phyloP scores from a whole-genome alignment of 176 grass and related monocot species.

The Microstegium vimineum region DNA sequence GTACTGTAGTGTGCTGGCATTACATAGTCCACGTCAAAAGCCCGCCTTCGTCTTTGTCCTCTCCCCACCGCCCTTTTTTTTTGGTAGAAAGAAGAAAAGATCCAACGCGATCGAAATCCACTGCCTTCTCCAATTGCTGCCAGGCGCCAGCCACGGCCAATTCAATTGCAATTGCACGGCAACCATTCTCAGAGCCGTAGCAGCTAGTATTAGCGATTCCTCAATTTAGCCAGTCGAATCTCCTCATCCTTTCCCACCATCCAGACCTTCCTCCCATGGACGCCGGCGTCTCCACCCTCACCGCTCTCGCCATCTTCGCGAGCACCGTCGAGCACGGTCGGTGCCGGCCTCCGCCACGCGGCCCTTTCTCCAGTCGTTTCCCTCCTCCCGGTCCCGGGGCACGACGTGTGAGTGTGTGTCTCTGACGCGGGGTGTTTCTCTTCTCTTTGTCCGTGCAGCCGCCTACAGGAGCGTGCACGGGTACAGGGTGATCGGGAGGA shows the following conservation, averaged over 20 bases:
- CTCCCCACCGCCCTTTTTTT: not conserved
- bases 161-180: not conserved
- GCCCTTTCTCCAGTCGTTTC: not conserved
- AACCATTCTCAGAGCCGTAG: not conserved
- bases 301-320: constrained; percentile 43
- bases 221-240: not conserved
- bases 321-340: constrained; percentile 40
- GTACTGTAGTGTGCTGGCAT: not conserved
- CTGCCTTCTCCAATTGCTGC: not conserved
- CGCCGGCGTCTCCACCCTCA: constrained; percentile 37
- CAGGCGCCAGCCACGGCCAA: not conserved
- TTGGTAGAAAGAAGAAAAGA: not conserved
- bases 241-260: not conserved
- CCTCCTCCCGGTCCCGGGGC: not conserved
- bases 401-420: not conserved
- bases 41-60: constrained; percentile 7
- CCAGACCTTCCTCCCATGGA: constrained; percentile 8
- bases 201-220: not conserved
- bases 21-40: not conserved
- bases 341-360: not conserved
- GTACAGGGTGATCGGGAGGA: constrained; percentile 33
- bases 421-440: not conserved
- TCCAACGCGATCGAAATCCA: not conserved
- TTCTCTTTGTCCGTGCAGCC: constrained; percentile 10
- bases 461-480: constrained; percentile 55